phyloP scores from a whole-genome alignment of 768 basidiomycete genomes.

The Termitomyces sp. region DNA sequence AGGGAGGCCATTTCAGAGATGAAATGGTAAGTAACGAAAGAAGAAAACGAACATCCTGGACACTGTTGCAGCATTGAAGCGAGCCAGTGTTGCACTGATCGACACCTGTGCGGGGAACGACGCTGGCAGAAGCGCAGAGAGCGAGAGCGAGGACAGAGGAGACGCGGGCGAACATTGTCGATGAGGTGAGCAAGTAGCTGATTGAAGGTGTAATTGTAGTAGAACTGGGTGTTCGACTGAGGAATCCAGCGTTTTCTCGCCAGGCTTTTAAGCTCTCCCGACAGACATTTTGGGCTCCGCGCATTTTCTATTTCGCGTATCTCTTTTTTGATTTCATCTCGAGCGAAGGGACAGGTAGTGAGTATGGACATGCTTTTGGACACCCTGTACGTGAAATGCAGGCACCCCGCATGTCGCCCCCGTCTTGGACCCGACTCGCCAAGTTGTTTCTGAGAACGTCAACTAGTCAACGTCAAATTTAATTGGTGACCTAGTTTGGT shows the following conservation, averaged over 20 bases:
- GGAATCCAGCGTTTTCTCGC: neutral
- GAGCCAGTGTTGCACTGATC: conserved; percentile 16
- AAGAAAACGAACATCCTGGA: neutral
- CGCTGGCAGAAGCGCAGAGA: conserved; percentile 8
- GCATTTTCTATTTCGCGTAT: no score
- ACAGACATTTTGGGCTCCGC: no score
- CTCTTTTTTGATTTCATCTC: no score
- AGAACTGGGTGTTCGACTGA: neutral
- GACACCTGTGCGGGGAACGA: conserved; percentile 4
- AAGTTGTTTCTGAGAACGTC: neutral
- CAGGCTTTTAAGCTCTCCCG: neutral
- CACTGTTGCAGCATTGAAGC: conserved; percentile 16
- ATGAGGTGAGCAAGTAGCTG: neutral
- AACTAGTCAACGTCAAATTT: neutral
- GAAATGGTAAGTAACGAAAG: neutral
- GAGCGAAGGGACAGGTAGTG: no score
- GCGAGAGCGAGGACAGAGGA: conserved; percentile 7
- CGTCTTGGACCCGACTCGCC: no score
- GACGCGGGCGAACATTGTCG: conserved; percentile 11
- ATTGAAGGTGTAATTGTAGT: neutral
- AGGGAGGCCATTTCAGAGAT: neutral
- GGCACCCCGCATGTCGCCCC: neutral
- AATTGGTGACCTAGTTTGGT: neutral
- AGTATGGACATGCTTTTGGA: no score
- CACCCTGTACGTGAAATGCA: neutral